Percentiles rank a stretch among this genome's conserved stretches.
These are phyloP conservation scores for Clitopilus passeckerianus DNA, from an alignment of 768 basidiomycete species.

Conservation along the genomic window DNA sequence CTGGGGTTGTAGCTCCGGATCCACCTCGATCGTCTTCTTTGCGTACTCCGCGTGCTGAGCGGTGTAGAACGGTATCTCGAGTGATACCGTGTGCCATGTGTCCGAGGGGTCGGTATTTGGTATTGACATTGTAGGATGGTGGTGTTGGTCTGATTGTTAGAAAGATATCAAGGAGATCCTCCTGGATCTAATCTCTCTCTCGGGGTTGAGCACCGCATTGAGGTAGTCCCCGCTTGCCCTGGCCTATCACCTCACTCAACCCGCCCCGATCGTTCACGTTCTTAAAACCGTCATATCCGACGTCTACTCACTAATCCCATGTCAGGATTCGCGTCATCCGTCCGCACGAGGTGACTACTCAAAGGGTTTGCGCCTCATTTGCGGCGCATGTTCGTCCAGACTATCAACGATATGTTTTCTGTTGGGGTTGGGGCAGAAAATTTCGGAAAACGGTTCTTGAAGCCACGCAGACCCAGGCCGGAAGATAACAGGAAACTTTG, in stretches of 20 bases:
- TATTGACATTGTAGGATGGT: neutral
- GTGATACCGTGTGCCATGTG: slow-evolving; percentile 52
- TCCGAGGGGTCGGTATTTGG: slow-evolving; percentile 8
- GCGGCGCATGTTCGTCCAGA: neutral
- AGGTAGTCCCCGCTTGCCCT: too few species aligned
- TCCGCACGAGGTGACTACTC: neutral
- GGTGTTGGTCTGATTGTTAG: neutral
- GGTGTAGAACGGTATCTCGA: slow-evolving; percentile 76
- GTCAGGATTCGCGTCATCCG: neutral
- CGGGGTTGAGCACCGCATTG: too few species aligned
- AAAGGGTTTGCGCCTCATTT: neutral
- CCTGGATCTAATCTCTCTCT: too few species aligned
- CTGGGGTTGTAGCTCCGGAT: slow-evolving; percentile 76
- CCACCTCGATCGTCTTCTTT: slow-evolving; percentile 81
- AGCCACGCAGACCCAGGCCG: too few species aligned
- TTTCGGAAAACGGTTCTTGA: neutral
- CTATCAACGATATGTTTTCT: neutral
- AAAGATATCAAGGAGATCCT: too few species aligned
- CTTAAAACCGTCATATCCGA: neutral
- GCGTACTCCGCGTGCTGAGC: slow-evolving; percentile 75
- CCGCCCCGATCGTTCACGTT: neutral
- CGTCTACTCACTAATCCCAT: neutral
- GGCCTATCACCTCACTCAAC: too few species aligned
- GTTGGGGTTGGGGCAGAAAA: neutral
- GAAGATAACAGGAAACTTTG: neutral